These are phyloP conservation scores for Volvox reticuliferus DNA, from an alignment of 139 green algal genomes.

Conservation along the genomic window DNA sequence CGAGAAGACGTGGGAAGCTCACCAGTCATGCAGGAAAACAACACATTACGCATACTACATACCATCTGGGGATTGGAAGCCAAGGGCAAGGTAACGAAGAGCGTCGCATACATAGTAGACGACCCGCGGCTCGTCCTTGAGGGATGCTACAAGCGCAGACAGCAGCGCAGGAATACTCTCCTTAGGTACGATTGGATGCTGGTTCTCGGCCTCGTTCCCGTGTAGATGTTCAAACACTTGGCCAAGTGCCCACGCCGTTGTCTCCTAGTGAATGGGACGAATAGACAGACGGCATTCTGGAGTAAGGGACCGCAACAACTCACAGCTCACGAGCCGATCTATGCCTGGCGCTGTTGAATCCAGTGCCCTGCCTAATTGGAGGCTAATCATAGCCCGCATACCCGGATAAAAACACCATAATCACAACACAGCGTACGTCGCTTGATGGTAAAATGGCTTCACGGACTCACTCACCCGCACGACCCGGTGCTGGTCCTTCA, in stretches of 20 bases:
- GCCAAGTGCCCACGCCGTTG: slow-evolving; percentile 95
- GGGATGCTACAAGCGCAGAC: slow-evolving; percentile 70
- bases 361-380: no score
- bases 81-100: slow-evolving; percentile 85
- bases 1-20: no score
- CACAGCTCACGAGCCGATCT: no score
- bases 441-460: no score
- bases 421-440: no score
- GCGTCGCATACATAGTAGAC: slow-evolving; percentile 89
- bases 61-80: slow-evolving; percentile 64
- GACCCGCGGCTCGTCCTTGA: slow-evolving; percentile 89
- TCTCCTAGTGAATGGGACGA: slow-evolving; percentile 75
- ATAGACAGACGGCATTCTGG: no score
- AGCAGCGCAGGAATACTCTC: slow-evolving; percentile 76
- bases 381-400: no score
- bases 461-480: slow-evolving; percentile 20
- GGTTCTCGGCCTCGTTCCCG: slow-evolving; percentile 51
- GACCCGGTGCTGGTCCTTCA: slow-evolving; percentile 46
- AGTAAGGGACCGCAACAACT: no score
- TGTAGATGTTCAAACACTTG: slow-evolving; percentile 97
- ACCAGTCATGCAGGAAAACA: no score
- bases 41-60: not conserved
- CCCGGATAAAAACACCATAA: no score
- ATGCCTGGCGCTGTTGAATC: no score
- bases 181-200: slow-evolving; percentile 72